Base-by-base conservation (phyloP, 2,329 filamentous ascomycete genomes). In the Xylaria sp. region DNA sequence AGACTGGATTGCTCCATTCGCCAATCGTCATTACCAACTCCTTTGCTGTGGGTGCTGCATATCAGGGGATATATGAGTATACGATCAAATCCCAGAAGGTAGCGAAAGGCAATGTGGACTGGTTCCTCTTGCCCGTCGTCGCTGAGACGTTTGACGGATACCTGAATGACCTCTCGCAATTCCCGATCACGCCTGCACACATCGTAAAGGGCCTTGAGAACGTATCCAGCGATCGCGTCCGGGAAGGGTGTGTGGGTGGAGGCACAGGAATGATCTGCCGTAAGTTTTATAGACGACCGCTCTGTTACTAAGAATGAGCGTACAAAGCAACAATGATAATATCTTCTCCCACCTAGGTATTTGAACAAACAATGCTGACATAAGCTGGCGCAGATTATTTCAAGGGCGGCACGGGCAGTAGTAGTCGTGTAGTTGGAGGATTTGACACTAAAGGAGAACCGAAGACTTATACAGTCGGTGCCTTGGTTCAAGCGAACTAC, bases 401-500 rank as follows among this genome's bases (percentile, higher is more conserved):
- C 80, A 91, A 91, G 76, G 90, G 88, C 42, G 89, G 90, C 0
- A 92, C 89, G 0, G 89, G 89, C 0, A 89, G 85, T 0, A 86
- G 85, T 72, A 89, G 85, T 57, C 84, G 90, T 28, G 71, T 88
- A 7, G 83, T 91, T n/a, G 78, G 80, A 1, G 85, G 85, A 0
- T 72, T 81, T 28, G 81, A 81, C 53, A 75, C 74, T 3, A 73
- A 73, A n/a, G 77, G 73, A n/a, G 74, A 77, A 36, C 71, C 75
- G 5, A 82, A 78, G 64, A 78, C 80, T 3, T 91, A 88, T 73
- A 89, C 86, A 0, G 82, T 92, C 23, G 90, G 82, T 0, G 88
- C 86, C 1, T 80, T 92, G 7, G 87, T 89, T 3, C 89, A 91
- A 77, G 85, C 87, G 54, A 92, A 92, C 76, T 92, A 91, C 74